These are phyloP conservation scores for Populus deltoides DNA, from an alignment of 345 rosid genomes.

Conservation along the genomic window DNA sequence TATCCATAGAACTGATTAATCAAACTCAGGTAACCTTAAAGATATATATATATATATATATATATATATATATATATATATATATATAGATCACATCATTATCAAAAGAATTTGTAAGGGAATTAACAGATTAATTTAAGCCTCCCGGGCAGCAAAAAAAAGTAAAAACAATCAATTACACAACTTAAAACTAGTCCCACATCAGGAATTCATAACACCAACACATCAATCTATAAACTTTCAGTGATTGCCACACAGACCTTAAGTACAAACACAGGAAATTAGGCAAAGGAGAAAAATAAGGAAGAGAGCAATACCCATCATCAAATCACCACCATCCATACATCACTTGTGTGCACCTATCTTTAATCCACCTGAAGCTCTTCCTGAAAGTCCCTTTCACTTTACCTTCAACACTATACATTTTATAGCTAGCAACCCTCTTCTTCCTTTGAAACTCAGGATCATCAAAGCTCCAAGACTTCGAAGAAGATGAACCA, in stretches of 20 bases:
- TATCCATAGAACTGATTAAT: neutral
- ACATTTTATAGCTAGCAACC: slow-evolving; percentile 90
- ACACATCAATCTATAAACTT: slow-evolving; percentile 7
- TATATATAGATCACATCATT: neutral
- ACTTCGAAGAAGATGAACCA: slow-evolving; percentile 43
- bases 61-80: neutral
- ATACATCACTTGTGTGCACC: slow-evolving; percentile 63
- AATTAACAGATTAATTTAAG: slow-evolving; percentile 1
- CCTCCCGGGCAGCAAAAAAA: slow-evolving; percentile 9
- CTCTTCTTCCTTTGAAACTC: slow-evolving; percentile 94
- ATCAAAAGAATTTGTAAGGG: neutral
- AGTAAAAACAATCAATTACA: neutral
- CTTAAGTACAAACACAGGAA: slow-evolving; percentile 12
- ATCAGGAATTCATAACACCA: slow-evolving; percentile 16
- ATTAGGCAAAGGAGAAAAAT: neutral
- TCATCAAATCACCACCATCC: slow-evolving; percentile 67
- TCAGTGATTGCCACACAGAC: slow-evolving; percentile 1
- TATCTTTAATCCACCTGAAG: slow-evolving; percentile 84
- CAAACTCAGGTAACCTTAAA: neutral
- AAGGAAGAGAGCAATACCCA: neutral
- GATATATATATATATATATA: neutral
- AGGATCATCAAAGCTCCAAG: slow-evolving; percentile 66
- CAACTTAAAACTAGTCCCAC: slow-evolving; percentile 6
- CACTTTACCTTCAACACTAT: slow-evolving; percentile 77
- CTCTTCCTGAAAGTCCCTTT: slow-evolving; percentile 85